phyloP scores from a whole-genome alignment of 2,329 filamentous ascomycete genomes.

The Lecanoromycetidae sp. region DNA sequence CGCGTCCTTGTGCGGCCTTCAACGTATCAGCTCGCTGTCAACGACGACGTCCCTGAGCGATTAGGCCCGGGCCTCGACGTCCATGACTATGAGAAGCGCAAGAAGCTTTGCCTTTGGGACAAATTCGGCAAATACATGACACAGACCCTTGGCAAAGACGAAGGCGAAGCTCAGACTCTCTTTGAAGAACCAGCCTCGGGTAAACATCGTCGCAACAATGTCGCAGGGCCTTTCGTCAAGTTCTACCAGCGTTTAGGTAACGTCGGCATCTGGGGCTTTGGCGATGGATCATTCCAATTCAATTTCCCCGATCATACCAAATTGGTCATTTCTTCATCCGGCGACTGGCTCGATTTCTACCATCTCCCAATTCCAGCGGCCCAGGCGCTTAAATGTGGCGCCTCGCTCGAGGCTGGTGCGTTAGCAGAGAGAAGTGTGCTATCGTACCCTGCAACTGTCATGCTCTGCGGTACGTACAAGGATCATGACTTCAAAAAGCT shows the following conservation, averaged over 20 bases:
- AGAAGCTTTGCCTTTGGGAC: constrained; percentile 36
- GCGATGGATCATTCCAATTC: constrained; percentile 38
- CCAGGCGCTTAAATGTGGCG: constrained; percentile 30
- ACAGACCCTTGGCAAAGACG: constrained; percentile 33
- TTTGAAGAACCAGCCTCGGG: neutral
- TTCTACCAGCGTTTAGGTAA: constrained; percentile 41
- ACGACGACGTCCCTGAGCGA: constrained; percentile 19
- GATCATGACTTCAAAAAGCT: constrained; percentile 23
- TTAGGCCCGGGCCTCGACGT: constrained; percentile 24
- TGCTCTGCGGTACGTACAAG: constrained; percentile 13
- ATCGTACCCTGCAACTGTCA: constrained; percentile 18
- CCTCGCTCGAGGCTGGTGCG: constrained; percentile 32
- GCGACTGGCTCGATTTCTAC: constrained; percentile 36
- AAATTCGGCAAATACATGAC: constrained; percentile 43
- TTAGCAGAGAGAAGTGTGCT: constrained; percentile 23
- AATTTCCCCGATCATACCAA: constrained; percentile 43
- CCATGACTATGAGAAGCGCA: constrained; percentile 32
- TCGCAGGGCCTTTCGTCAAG: constrained; percentile 31
- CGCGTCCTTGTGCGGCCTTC: constrained; percentile 30
- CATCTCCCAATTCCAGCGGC: constrained; percentile 37
- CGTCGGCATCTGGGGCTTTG: constrained; percentile 42
- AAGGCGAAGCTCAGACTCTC: constrained; percentile 22
- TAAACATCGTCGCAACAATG: constrained; percentile 13
- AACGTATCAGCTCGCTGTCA: constrained; percentile 24
- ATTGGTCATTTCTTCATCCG: constrained; percentile 31